Evolutionary conservation across 305 asterid species (phyloP).

Genomic region (Fraxinus paxiana): DNA sequence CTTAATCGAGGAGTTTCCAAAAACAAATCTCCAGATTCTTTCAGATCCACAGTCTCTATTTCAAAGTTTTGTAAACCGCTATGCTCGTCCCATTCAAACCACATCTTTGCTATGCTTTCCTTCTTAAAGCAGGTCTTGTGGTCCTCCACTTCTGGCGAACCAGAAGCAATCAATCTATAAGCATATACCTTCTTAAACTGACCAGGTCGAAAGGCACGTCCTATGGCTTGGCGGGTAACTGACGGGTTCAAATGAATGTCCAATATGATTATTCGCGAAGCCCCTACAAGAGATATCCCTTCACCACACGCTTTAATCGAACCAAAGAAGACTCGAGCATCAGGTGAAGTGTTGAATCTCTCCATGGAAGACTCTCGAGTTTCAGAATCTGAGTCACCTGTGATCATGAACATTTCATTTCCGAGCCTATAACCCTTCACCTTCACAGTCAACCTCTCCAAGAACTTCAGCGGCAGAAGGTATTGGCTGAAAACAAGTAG

Average conservation of each 20-base stretch:
- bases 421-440: conserved; percentile 63
- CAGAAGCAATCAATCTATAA: conserved; percentile 70
- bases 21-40: conserved; percentile 55
- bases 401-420: conserved; percentile 83
- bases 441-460: conserved; percentile 67
- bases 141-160: conserved; percentile 80
- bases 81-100: conserved; percentile 92
- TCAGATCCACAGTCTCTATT: conserved; percentile 57
- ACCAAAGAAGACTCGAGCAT: conserved; percentile 91
- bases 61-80: conserved; percentile 56
- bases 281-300: conserved; percentile 94
- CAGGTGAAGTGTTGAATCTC: conserved; percentile 56
- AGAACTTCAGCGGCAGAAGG: conserved; percentile 74
- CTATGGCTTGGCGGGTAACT: conserved; percentile 92
- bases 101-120: conserved; percentile 86
- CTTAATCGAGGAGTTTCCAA: conserved; percentile 60
- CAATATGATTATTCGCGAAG: conserved; percentile 75
- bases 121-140: conserved; percentile 81
- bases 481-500: conserved; percentile 85
- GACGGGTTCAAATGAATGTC: conserved; percentile 91
- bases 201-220: conserved; percentile 96
- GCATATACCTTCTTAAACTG: conserved; percentile 73
- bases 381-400: conserved; percentile 79
- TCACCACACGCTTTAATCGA: conserved; percentile 95
- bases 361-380: conserved; percentile 70